Evolutionary conservation across 352 stramenopile species (phyloP).

Genomic region (Globisporangium radiosum): DNA sequence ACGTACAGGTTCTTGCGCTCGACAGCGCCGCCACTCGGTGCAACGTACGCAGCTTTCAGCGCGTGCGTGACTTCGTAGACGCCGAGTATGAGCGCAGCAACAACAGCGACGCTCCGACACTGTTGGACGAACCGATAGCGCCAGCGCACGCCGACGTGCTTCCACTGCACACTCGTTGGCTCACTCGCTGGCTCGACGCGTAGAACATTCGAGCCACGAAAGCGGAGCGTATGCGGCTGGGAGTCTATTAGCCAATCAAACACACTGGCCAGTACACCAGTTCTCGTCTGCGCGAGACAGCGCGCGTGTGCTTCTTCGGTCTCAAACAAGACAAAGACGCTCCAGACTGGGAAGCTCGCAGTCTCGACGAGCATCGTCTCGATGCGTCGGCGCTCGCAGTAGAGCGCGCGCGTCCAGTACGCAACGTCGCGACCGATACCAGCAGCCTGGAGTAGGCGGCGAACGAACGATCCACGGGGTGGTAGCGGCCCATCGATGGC

Average conservation of each 20-base stretch:
- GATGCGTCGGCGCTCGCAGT: constrained; percentile 34
- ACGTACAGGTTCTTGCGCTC: constrained; percentile 38
- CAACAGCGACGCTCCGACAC: constrained; percentile 35
- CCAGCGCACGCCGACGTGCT: constrained; percentile 45
- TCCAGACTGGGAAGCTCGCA: constrained; percentile 54
- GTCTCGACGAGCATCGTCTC: constrained; percentile 20
- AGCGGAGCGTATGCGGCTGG: constrained; percentile 31
- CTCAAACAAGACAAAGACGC: constrained; percentile 77
- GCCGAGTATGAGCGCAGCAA: constrained; percentile 38
- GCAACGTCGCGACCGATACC: constrained; percentile 40
- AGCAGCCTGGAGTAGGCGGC: constrained; percentile 30
- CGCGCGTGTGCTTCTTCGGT: constrained; percentile 50
- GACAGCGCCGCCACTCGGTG: neutral
- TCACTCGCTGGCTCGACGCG: constrained; percentile 57
- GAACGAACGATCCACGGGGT: constrained; percentile 15
- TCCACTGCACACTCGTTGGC: constrained; percentile 66
- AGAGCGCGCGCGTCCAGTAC: constrained; percentile 57
- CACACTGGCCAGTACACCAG: constrained; percentile 38
- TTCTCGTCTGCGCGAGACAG: constrained; percentile 42
- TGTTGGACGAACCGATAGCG: constrained; percentile 32
- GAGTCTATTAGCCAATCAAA: constrained; percentile 13
- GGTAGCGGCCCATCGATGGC: constrained; percentile 25
- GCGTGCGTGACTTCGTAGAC: constrained; percentile 43
- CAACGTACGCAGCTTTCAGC: constrained; percentile 33
- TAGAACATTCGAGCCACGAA: constrained; percentile 66